Evolutionary conservation across 139 green algal species (phyloP), one percentile per base, ranked within the genome.

Genomic region (Chlamydomonas sp.): DNA sequence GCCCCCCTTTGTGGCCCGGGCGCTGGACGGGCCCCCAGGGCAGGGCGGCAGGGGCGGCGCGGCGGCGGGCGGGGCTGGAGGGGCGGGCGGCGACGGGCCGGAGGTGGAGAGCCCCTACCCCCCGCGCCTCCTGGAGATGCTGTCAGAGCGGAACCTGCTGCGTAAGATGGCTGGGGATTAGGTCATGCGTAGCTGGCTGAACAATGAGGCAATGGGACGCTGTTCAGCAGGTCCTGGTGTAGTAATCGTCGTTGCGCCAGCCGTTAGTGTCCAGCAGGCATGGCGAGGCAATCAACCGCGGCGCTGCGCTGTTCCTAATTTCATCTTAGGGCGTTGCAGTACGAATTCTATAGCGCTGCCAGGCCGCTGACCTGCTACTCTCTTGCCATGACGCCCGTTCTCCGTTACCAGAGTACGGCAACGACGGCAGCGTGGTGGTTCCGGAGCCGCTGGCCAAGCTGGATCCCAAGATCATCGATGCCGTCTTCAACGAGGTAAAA

Each of bases 1-100:
- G 66, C 92, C 95, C 62, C 96, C 96, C 0, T 96, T 94, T 85
- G 90, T 96, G 18, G 84, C 86, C 12, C 94, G 94, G 57, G 93
- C 89, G 0, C 4, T 95, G 31, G 85, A 93, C 16, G 49, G 84
- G 84, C 49, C 78, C 15, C 49, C 68, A 58, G 58, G 20, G 76
- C 20, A 83, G 7, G 76, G 77, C 7, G 80, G 79, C 3, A 76
- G 84, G 0, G 78, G 88, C n/a, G 78, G 71, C 17, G 84, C 74
- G 5, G 81, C 71, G n/a, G 83, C 74, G 64, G 88, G 83, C 61
- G 85, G 64, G 0, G 60, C 1, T 59, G 81, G 66, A 3, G 85
- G 82, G 9, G 91, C 69, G 10, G 85, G 80, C 17, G 87, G 84
- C 6, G 90, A 73, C 10, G 87, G 88, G 63, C 87, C 60, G 2